Evolutionary conservation across 176 grass and related monocot species (phyloP).

Genomic region (Zea luxurians): DNA sequence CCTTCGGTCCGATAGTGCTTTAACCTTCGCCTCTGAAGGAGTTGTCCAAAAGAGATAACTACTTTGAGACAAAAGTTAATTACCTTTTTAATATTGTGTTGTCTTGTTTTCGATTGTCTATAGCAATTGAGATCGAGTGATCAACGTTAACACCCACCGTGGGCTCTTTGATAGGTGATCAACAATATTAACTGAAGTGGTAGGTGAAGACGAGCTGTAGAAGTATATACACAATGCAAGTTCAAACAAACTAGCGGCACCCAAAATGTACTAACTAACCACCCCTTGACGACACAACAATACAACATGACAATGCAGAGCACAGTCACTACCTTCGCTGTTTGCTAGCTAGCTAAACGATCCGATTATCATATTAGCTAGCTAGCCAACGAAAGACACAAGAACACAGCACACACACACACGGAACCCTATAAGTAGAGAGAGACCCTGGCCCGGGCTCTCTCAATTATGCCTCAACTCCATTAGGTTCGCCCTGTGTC

Average conservation of each 20-base stretch:
- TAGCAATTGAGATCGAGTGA: too few species aligned
- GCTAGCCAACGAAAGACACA: slow-evolving; percentile 18
- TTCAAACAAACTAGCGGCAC: neutral
- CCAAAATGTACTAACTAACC: neutral
- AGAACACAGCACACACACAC: neutral
- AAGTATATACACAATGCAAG: neutral
- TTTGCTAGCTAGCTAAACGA: neutral
- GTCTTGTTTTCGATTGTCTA: too few species aligned
- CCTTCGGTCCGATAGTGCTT: too few species aligned
- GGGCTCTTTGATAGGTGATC: too few species aligned
- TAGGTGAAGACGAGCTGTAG: neutral
- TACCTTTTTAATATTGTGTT: too few species aligned
- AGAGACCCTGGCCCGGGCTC: neutral
- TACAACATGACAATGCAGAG: slow-evolving; percentile 1
- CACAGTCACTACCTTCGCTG: neutral
- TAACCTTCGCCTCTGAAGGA: too few species aligned
- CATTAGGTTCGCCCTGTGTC: slow-evolving; percentile 23
- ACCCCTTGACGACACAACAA: neutral
- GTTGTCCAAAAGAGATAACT: too few species aligned
- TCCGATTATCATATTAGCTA: slow-evolving; percentile 14
- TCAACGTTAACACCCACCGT: too few species aligned
- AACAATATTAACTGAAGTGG: neutral
- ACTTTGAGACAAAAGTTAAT: too few species aligned
- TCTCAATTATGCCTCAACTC: slow-evolving; percentile 27
- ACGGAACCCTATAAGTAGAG: slow-evolving; percentile 43